Evolutionary conservation across 352 stramenopile genomes (phyloP), one percentile per base, ranked within the genome.

Genomic region (Pythium biforme): DNA sequence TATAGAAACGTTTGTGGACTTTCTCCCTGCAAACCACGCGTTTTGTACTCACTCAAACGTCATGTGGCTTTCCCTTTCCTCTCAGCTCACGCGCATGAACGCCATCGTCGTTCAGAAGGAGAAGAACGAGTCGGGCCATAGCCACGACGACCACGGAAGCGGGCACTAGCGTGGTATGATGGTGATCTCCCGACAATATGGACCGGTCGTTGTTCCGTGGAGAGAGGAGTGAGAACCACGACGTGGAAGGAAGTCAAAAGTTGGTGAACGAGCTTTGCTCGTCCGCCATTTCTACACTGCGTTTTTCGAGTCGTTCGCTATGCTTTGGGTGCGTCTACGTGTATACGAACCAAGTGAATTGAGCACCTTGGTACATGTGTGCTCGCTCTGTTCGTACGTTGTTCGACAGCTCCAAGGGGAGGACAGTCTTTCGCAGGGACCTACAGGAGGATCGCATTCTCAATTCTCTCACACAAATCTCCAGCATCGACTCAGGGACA

Each of bases 31-130:
- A n/a, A n/a, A 8, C 47, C 9, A 9, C 29, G 8, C 9, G 9
- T 43, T 43, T 17, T 6, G 34, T 23, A 34, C 43, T 64, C 19
- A 65, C 39, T 45, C 31, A n/a, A n/a, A n/a, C n/a, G n/a, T 14
- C 31, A 37, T 43, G 37, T 43, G 34, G 15, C 14, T 47, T 49
- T 47, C 10, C 17, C 3, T n/a, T 29, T 22, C 8, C 9, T 23
- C 37, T 22, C 66, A 94, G 85, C 77, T 94, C 56, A 81, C 81
- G 50, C 85, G 85, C 62, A 91, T 94, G 85, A 94, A 92, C 75
- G 75, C 81, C 33, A 78, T 94, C 54, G 78, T 82, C 43, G 75
- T 86, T 22, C 79, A 94, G 68, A 88, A 92, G 72, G 80, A 91
- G 57, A 82, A 85, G 62, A 70, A 88, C 33, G 79, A 89, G 43